Percentiles rank a stretch among this genome's conserved stretches.
These are phyloP conservation scores for Talaromyces borbonicus DNA, from an alignment of 495 filamentous ascomycete species.

Conservation along the genomic window DNA sequence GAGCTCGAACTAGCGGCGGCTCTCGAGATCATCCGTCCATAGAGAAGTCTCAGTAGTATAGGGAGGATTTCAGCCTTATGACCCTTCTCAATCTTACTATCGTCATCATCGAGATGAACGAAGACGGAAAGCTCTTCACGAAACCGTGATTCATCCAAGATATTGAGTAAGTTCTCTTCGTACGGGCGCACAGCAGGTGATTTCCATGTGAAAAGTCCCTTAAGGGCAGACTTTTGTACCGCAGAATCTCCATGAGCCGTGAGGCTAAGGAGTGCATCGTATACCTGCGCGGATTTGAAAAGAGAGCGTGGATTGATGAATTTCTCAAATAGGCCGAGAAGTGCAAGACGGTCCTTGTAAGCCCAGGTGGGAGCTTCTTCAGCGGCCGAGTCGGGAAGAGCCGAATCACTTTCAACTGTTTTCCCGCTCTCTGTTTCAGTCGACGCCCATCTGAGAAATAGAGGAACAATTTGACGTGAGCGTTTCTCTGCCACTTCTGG, in stretches of 20 bases:
- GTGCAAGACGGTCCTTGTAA: conserved; percentile 67
- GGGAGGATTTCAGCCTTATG: conserved; percentile 68
- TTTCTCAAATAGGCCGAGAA: conserved; percentile 72
- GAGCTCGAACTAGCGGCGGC: conserved; percentile 47
- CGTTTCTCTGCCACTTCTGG: conserved; percentile 75
- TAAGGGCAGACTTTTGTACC: conserved; percentile 74
- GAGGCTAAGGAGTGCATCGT: conserved; percentile 58
- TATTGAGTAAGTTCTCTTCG: conserved; percentile 74
- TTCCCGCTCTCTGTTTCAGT: conserved; percentile 35
- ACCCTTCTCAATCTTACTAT: conserved; percentile 62
- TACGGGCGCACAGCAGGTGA: conserved; percentile 62
- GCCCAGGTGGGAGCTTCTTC: conserved; percentile 30
- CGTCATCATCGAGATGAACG: conserved; percentile 58
- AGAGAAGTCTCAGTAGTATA: conserved; percentile 76
- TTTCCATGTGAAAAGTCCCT: conserved; percentile 86
- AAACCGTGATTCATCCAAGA: conserved; percentile 86
- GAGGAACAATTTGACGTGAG: conserved; percentile 73
- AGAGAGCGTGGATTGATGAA: conserved; percentile 80
- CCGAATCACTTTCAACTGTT: conserved; percentile 8
- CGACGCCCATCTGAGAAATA: conserved; percentile 69
- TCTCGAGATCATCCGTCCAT: conserved; percentile 77
- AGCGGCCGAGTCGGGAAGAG: conserved; percentile 16
- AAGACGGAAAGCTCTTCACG: conserved; percentile 84
- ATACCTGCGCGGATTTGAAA: conserved; percentile 68
- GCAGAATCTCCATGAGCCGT: conserved; percentile 81